Base-by-base conservation (phyloP, 1,284 basidiomycete genomes). In the Heterobasidion irregulare region DNA sequence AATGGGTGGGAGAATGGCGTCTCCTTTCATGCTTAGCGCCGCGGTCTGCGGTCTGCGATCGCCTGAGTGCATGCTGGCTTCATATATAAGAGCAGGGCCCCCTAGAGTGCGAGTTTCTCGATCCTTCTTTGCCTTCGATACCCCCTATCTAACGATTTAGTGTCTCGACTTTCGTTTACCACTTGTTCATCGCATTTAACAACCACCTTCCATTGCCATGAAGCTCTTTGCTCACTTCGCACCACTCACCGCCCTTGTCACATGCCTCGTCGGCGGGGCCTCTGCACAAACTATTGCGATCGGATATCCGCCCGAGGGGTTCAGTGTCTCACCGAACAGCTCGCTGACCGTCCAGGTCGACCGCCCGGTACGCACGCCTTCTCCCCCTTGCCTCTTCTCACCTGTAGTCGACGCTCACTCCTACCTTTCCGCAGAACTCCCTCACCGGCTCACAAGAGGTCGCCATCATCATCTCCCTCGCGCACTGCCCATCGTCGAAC, bases 261-360 rank as follows among this genome's bases (percentile, higher is more conserved):
- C 62, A 19, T 26, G 26, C 26, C 26, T 26, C 26, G 3, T 26
- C 26, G 55, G 61, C 16, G n/a, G n/a, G n/a, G 67, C 64, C n/a
- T 50, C 69, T 43, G 78, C 74, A 13, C 79, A 83, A 62, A 58
- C 58, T 38, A 64, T 74, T 44, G 38, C 34, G 34, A 75, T 82
- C 46, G 67, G 68, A 4, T 60, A 58, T 5, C 79, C 80, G 1
- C 16, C 57, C 0, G 61, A 66, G 5, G 71, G 69, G 7, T 53
- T 68, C 6, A 60, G 62, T 1, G 64, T 79, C 16, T 52, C 53
- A 0, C 64, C 73, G 16, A 76, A 76, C 6, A 62, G 66, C 7
- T 63, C 61, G 36, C 53, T 79, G 51, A 68, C 64, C 35, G 71
- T 81, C 8, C 69, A 76, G 56, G 63, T 82, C 50, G 70, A 73